Base-by-base conservation (phyloP, 345 rosid genomes). In the Jatropha curcas region DNA sequence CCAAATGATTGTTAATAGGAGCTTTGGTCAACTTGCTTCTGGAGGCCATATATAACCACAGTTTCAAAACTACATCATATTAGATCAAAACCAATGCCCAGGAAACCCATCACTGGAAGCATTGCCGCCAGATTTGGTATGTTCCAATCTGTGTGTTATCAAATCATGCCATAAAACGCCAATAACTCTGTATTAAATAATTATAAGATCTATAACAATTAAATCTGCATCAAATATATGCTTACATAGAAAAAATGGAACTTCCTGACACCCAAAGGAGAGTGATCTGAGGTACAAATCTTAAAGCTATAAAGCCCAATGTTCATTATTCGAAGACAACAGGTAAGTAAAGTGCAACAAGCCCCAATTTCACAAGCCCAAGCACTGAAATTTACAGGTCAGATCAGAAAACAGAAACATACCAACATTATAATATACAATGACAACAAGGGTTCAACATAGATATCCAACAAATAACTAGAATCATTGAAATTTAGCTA, bases 1-100 rank as follows among this genome's bases (percentile, higher is more conserved):
- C 65, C 75, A 51, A 77, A 68, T 20, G 63, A 58, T 65, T 84
- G 84, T 60, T 77, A 31, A 78, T 51, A 60, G 87, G 77, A 55
- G 84, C 67, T 81, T 76, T 85, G 28, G 71, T n/a, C n/a, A n/a
- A n/a, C n/a, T n/a, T 73, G 71, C 79, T 63, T 76, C 75, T 84
- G 20, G 89, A 84, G 78, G 88, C 91, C 93, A 89, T 89, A n/a
- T 35, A 71, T 81, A 46, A 46, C 45, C 62, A 2, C 16, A 48
- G 46, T 60, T 55, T 53, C 72, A 80, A 57, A 43, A 67, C 59
- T 57, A 52, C 84, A 79, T 83, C 80, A 79, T 74, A 64, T 65
- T 67, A 67, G 75, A 73, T 69, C 79, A 67, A 71, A n/a, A 68
- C 78, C 76, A 71, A 52, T 31, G 61, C 58, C 43, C 50, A 41